These are phyloP conservation scores for Annulohypoxylon nitens DNA, from an alignment of 495 filamentous ascomycete genomes.

Conservation along the genomic window DNA sequence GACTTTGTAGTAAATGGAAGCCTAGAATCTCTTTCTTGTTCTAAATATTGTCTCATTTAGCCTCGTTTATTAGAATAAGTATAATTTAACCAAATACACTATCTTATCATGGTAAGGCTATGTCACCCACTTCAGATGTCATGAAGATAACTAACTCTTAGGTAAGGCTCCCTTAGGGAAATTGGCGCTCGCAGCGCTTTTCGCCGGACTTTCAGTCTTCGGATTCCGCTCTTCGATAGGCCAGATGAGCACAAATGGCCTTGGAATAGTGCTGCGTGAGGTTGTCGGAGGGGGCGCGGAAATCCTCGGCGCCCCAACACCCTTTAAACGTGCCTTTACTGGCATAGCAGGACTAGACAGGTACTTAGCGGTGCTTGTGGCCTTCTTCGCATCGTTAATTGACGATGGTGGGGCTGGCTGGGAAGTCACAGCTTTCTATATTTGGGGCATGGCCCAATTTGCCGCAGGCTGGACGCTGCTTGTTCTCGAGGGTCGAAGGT, in stretches of 20 bases:
- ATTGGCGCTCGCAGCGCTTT: constrained; percentile 43
- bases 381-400: constrained; percentile 69
- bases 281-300: constrained; percentile 18
- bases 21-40: not conserved
- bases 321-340: constrained; percentile 58
- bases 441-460: constrained; percentile 67
- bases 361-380: constrained; percentile 61
- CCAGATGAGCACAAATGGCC: constrained; percentile 34
- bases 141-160: constrained; percentile 21
- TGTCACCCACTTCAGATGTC: not conserved
- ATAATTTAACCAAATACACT: not conserved
- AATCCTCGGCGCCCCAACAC: constrained; percentile 40
- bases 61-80: not conserved
- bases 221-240: constrained; percentile 42
- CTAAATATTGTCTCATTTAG: not conserved
- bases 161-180: constrained; percentile 35
- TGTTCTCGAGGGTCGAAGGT: constrained; percentile 67
- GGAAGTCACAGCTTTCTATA: constrained; percentile 59
- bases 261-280: constrained; percentile 32
- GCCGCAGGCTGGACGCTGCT: constrained; percentile 68
- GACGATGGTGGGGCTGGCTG: constrained; percentile 61
- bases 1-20: not conserved
- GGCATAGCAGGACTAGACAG: constrained; percentile 64
- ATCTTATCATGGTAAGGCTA: constrained; percentile 31
- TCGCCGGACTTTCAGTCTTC: constrained; percentile 43